Percentiles rank a stretch among this genome's conserved stretches.
Conservation (phyloP, 2,329 filamentous ascomycete species). For the Coniella vitis region DNA sequence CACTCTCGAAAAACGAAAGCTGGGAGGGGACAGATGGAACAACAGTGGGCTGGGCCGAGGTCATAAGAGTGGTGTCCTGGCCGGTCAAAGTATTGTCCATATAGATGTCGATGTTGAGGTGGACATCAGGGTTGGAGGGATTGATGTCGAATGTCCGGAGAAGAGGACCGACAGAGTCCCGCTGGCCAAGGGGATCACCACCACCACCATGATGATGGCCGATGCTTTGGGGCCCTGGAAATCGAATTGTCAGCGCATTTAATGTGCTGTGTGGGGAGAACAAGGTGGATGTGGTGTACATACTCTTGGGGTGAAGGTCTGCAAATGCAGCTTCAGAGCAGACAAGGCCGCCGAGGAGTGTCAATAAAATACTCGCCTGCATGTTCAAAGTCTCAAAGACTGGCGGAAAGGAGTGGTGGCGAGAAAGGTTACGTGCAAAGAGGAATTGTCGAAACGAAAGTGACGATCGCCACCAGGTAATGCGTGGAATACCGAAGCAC, state of each 20-base stretch:
- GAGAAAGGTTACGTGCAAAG: too few species aligned
- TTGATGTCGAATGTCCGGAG: constrained; percentile 5
- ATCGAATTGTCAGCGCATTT: background rate
- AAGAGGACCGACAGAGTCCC: background rate
- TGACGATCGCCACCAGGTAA: too few species aligned
- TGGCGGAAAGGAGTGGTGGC: too few species aligned
- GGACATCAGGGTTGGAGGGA: constrained; percentile 2
- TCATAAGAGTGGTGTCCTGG: background rate
- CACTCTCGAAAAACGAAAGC: constrained; percentile 2
- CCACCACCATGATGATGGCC: background rate
- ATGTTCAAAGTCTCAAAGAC: too few species aligned
- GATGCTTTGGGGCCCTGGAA: background rate
- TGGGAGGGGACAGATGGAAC: background rate
- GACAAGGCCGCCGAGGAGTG: too few species aligned
- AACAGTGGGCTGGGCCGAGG: constrained; percentile 1
- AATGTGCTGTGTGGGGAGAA: too few species aligned
- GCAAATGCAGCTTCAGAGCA: too few species aligned
- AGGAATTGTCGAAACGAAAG: too few species aligned
- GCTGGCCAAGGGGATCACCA: background rate
- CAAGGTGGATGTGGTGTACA: too few species aligned
- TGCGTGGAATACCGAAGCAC: too few species aligned
- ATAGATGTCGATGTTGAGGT: constrained; percentile 14
- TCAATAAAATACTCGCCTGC: too few species aligned
- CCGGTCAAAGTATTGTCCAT: constrained; percentile 1
- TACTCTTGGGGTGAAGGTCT: too few species aligned